Percentiles rank a stretch among this genome's conserved stretches.
These are phyloP conservation scores for Annulohypoxylon bovei DNA, from an alignment of 495 filamentous ascomycete species.

Conservation along the genomic window DNA sequence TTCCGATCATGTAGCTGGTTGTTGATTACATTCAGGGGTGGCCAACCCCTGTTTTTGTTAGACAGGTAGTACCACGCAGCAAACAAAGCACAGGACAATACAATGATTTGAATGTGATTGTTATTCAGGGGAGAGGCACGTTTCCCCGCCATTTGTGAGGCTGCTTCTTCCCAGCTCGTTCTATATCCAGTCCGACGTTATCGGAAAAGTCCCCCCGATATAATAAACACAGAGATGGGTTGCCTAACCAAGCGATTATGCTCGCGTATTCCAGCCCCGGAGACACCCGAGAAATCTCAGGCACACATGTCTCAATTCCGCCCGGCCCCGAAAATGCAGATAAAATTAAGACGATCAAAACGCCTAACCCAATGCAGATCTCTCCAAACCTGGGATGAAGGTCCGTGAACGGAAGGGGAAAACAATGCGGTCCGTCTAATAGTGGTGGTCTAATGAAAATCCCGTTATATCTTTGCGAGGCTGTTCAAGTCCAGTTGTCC, in stretches of 20 bases:
- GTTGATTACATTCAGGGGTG: not conserved
- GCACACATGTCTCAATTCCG: conserved; percentile 12
- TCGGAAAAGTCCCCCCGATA: conserved; percentile 1
- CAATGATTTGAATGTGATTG: conserved; percentile 1
- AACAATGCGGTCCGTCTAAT: conserved; percentile 27
- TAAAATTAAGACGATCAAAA: conserved; percentile 21
- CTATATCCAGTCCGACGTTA: conserved; percentile 33
- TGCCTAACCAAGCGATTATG: not conserved
- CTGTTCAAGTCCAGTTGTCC: not conserved
- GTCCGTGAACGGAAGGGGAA: not conserved
- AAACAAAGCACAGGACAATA: not conserved
- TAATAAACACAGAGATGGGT: not conserved
- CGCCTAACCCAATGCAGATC: conserved; percentile 34
- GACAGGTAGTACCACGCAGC: not conserved
- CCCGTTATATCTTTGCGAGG: conserved; percentile 14
- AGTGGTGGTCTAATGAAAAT: conserved; percentile 18
- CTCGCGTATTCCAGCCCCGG: not conserved
- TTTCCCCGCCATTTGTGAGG: not conserved
- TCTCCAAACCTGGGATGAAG: conserved; percentile 9
- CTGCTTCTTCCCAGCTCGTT: conserved; percentile 21
- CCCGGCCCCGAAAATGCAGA: conserved; percentile 9
- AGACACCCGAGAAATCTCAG: conserved; percentile 2
- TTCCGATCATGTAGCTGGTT: not conserved
- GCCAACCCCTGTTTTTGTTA: not conserved
- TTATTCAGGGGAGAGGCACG: conserved; percentile 13